Percentiles rank a stretch among this genome's conserved stretches.
These are phyloP conservation scores for Naganishia albida DNA, from an alignment of 1,284 basidiomycete species.

Conservation along the genomic window DNA sequence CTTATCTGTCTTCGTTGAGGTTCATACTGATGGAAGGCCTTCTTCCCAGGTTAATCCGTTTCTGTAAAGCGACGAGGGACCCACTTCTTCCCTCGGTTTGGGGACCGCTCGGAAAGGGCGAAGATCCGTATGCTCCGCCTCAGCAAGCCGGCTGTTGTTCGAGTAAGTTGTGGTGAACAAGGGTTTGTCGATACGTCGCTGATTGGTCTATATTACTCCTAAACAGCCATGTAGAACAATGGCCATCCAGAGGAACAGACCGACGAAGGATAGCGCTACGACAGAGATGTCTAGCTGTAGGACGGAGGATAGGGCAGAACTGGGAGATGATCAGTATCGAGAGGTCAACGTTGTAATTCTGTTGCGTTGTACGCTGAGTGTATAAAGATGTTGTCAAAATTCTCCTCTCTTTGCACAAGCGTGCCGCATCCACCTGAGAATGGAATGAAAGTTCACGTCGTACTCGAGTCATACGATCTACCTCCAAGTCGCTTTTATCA, in stretches of 20 bases:
- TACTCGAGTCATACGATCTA: background rate
- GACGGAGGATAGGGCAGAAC: too few relatives aligned
- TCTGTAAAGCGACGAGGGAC: constrained; percentile 86
- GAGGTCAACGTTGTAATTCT: too few relatives aligned
- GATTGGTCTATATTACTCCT: background rate
- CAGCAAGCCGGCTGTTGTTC: constrained; percentile 63
- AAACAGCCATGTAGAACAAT: constrained; percentile 5
- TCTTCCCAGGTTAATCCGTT: constrained; percentile 72
- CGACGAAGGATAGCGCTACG: too few relatives aligned
- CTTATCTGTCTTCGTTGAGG: background rate
- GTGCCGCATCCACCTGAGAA: too few relatives aligned
- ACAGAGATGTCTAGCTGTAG: too few relatives aligned
- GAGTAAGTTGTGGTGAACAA: too few relatives aligned
- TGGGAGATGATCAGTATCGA: too few relatives aligned
- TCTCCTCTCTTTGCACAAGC: too few relatives aligned
- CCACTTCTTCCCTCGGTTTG: constrained; percentile 85
- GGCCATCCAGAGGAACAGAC: background rate
- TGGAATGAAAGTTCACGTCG: too few relatives aligned
- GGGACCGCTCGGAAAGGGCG: constrained; percentile 84
- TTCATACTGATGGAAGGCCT: constrained; percentile 6
- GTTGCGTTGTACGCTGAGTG: too few relatives aligned
- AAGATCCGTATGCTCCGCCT: constrained; percentile 83
- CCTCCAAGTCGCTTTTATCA: background rate
- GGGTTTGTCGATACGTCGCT: background rate
- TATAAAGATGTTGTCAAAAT: too few relatives aligned